These are phyloP conservation scores for Sporothrix mexicana DNA, from an alignment of 2,329 filamentous ascomycete species.

Conservation along the genomic window DNA sequence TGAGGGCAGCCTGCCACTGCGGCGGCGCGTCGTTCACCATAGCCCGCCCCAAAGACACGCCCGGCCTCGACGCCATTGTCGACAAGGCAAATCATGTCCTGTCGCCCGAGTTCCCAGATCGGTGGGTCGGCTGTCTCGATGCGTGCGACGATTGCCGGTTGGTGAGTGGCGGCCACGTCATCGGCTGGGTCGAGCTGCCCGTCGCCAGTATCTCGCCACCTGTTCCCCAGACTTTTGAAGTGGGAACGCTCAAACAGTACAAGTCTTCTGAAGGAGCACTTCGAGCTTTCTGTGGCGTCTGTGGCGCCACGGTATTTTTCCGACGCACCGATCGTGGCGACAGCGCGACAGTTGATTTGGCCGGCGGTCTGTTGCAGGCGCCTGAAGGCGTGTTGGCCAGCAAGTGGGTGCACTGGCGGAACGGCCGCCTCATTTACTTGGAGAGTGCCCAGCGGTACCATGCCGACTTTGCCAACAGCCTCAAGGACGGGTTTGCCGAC, in stretches of 20 bases:
- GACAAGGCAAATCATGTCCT: no score
- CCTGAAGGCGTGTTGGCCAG: background rate
- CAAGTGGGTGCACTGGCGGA: constrained; percentile 10
- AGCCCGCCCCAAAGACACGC: background rate
- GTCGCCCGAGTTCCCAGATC: constrained; percentile 4
- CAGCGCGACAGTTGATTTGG: background rate
- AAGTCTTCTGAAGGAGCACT: background rate
- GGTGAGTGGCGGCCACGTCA: background rate
- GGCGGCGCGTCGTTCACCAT: background rate
- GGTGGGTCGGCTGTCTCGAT: constrained; percentile 16
- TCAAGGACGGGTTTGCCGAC: background rate
- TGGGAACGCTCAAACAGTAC: constrained; percentile 3
- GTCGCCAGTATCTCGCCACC: background rate
- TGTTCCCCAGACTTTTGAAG: background rate
- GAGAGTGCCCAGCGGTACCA: constrained; percentile 1
- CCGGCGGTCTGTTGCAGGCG: background rate
- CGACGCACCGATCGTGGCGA: background rate
- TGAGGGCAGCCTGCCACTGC: constrained; percentile 8
- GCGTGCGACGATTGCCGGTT: constrained; percentile 11
- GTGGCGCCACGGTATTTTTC: constrained; percentile 3
- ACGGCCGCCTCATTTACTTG: background rate
- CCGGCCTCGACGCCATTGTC: background rate
- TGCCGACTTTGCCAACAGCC: background rate
- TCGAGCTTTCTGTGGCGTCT: constrained; percentile 7
- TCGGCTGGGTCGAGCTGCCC: constrained; percentile 14